These are phyloP conservation scores for Mrakia gelida DNA, from an alignment of 768 basidiomycete species.

Conservation along the genomic window DNA sequence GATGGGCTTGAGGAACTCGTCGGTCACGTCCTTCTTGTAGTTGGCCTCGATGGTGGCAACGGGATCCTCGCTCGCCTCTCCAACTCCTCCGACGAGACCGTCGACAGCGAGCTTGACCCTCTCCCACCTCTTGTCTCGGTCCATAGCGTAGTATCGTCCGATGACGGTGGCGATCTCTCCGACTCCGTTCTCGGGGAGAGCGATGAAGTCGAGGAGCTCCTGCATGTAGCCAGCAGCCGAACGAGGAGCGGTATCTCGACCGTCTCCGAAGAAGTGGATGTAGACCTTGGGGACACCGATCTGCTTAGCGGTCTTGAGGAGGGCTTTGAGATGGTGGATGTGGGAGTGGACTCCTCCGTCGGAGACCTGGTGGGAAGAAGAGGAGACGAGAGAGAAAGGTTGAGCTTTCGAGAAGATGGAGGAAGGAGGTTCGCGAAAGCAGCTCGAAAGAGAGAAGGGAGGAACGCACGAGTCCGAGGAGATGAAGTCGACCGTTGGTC, in stretches of 20 bases:
- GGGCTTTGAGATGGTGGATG: constrained; percentile 80
- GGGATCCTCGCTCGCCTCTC: constrained; percentile 46
- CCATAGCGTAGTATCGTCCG: constrained; percentile 95
- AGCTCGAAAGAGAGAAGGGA: background rate
- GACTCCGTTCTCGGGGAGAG: constrained; percentile 52
- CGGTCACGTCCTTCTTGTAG: constrained; percentile 80
- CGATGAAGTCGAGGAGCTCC: constrained; percentile 69
- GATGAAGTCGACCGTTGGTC: constrained; percentile 75
- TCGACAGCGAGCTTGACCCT: constrained; percentile 84
- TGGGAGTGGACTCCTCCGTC: constrained; percentile 98
- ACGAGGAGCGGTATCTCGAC: constrained; percentile 85
- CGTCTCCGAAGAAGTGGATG: constrained; percentile 91
- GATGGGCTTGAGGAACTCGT: constrained; percentile 94
- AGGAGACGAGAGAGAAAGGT: constrained; percentile 3
- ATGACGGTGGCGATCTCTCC: constrained; percentile 80
- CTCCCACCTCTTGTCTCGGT: constrained; percentile 95
- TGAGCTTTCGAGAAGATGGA: constrained; percentile 6
- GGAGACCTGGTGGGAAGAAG: constrained; percentile 60
- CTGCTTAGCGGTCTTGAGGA: constrained; percentile 86
- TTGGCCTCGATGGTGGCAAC: constrained; percentile 65
- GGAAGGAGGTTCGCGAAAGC: background rate
- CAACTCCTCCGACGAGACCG: constrained; percentile 67
- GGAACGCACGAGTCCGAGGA: constrained; percentile 71
- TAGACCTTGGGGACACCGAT: constrained; percentile 77
- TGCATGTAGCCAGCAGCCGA: constrained; percentile 73